Conservation (phyloP, 106 monocot species). For the Chionographis japonica region DNA sequence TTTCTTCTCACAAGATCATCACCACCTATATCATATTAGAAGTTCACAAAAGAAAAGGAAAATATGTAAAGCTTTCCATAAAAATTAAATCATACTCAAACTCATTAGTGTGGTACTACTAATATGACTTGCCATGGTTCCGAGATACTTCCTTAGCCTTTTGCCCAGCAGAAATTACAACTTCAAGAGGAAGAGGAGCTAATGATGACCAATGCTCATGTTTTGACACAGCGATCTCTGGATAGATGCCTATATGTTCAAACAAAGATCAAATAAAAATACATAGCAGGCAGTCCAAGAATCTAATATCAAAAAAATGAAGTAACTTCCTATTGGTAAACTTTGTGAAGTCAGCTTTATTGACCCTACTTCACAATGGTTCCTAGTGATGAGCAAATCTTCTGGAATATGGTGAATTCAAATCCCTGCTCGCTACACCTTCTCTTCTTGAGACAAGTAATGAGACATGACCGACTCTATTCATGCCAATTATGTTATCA, state of each 20-base stretch:
- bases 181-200: conserved; percentile 88
- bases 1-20: conserved; percentile 48
- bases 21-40: conserved; percentile 28
- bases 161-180: conserved; percentile 85
- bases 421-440: too few relatives aligned
- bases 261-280: neutral
- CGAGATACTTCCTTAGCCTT: conserved; percentile 75
- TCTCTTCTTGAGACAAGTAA: too few relatives aligned
- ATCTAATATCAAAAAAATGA: too few relatives aligned
- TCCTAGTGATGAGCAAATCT: too few relatives aligned
- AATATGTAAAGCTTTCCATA: neutral
- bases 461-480: too few relatives aligned
- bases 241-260: conserved; percentile 58
- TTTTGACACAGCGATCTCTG: conserved; percentile 75
- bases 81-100: neutral
- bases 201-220: conserved; percentile 94
- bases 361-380: too few relatives aligned
- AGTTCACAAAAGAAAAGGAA: neutral
- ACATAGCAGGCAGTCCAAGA: too few relatives aligned
- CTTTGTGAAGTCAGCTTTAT: too few relatives aligned
- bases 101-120: neutral
- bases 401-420: too few relatives aligned
- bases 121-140: conserved; percentile 24
- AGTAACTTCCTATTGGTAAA: too few relatives aligned
- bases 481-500: too few relatives aligned